Base-by-base conservation (phyloP, 2,329 filamentous ascomycete species). In the Nemania abortiva region DNA sequence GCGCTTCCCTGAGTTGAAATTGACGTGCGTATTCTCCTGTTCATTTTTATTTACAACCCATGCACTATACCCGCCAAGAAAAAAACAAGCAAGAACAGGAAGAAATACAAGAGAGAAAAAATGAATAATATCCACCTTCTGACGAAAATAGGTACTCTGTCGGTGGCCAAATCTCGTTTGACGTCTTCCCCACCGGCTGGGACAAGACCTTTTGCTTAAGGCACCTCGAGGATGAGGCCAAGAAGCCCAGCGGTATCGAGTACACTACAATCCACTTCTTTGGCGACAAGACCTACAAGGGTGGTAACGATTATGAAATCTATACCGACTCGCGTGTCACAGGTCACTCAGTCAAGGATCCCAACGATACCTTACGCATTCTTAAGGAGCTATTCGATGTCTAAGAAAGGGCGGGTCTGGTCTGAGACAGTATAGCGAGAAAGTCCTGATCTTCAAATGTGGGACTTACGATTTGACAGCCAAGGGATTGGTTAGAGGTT, bases 201-300 rank as follows among this genome's bases (percentile, higher is more conserved):
- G 96, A 99, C 85, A 99, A 98, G 90, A 97, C 93, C 10, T 99
- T 97, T 87, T 98, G 95, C 84, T 86, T 98, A 74, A 86, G 89
- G 76, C 95, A 98, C 82, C 85, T 98, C 70, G 93, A 96, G 84
- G 87, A 87, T 72, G 95, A 98, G 81, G 90, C 91, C 72, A 84
- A 87, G 83, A 86, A 87, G 80, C 85, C 87, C 49, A 90, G 89
- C 77, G 91, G 91, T 71, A 85, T 97, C 72, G 84, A 90, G 27
- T 98, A 95, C 86, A 93, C 89, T 74, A 95, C 89, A 53, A 92
- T 98, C 75, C 96, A 98, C 86, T 98, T 98, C 88, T 99, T 98
- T 77, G 96, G 96, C 73, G 96, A 99, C 87, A 99, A 98, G 90
- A 93, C 93, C 29, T 90, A 89, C 79, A 83, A 91, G 80, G 95